A percentile compares a stretch with the other conserved stretches of the same genome.
Conservation (phyloP, 768 basidiomycete species). For the Collybia sordida region DNA sequence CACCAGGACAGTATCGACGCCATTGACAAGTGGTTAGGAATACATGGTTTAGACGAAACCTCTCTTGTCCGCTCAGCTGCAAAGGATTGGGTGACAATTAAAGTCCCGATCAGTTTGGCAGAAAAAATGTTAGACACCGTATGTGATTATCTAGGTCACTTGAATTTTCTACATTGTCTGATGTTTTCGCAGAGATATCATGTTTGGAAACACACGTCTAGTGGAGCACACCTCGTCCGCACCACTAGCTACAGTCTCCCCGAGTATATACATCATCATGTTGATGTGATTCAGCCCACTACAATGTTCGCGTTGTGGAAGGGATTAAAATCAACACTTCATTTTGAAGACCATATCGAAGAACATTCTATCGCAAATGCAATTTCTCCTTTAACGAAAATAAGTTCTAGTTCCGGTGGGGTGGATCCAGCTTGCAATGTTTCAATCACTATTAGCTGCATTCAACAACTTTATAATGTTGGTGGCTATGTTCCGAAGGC, state of each 20-base stretch:
- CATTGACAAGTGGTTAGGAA: constrained; percentile 61
- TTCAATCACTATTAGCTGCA: constrained; percentile 50
- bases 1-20: constrained; percentile 50
- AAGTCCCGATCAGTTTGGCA: constrained; percentile 53
- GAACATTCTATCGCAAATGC: constrained; percentile 5
- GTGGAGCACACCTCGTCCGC: constrained; percentile 55
- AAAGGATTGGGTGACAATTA: constrained; percentile 65
- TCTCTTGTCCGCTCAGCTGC: constrained; percentile 54
- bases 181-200: constrained; percentile 52
- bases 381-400: constrained; percentile 4
- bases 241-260: constrained; percentile 71
- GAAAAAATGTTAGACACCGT: constrained; percentile 68
- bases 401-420: constrained; percentile 28
- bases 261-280: constrained; percentile 49
- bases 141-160: neutral
- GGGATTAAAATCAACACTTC: constrained; percentile 14
- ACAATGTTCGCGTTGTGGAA: constrained; percentile 52
- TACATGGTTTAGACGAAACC: constrained; percentile 49
- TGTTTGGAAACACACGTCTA: constrained; percentile 53
- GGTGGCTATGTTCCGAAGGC: constrained; percentile 40
- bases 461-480: constrained; percentile 55
- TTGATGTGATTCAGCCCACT: constrained; percentile 72
- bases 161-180: neutral
- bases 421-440: constrained; percentile 49
- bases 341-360: constrained; percentile 21